Base-by-base conservation (phyloP, 2,329 filamentous ascomycete genomes). In the Ascochyta rabiei region DNA sequence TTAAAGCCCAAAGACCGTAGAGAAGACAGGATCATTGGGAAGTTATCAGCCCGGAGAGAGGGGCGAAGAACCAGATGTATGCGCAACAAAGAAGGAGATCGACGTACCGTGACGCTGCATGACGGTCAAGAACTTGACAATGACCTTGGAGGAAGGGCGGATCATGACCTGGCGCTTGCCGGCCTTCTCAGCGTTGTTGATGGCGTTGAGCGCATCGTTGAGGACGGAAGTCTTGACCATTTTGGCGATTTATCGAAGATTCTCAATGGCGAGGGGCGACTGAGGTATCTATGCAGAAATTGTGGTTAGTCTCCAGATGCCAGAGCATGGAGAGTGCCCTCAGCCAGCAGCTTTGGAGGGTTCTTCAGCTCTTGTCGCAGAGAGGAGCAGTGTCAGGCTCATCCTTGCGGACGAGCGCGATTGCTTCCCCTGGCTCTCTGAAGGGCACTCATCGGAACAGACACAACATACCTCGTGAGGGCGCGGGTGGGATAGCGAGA, bases 141-240 rank as follows among this genome's bases (percentile, higher is more conserved):
- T 99, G 86, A 99, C 95, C 90, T 99, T 99, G 82, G 95, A 98
- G 81, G 87, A 90, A 74, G 96, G 95, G 76, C 93, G 89, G 86
- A 99, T 97, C 80, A 99, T 78, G 79, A 98, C 95, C 85, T 99
- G 95, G 78, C 95, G 93, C 90, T 98, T 98, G 84, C 95, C 95
- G 74, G 90, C 86, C 90, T 99, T 98, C 88, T 99, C 96, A 86
- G 95, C 95, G 82, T 99, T 99, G 92, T 99, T 99, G 89, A 99
- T 98, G 85, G 88, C 70, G 60, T 96, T 96, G 77, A 97, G 90
- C 79, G 91, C 92, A 89, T 99, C 95, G 87, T 98, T 96, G 82
- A 99, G 93, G 77, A 98, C 95, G 80, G 92, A 96, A 77, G 95
- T 98, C 85, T 91, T 92, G 83, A 97, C 93, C 93, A 99, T 99